Percentiles rank a stretch among this genome's conserved stretches.
Evolutionary conservation across 805 yeast genomes (phyloP).

Genomic region (Wickerhamomyces pijperi): DNA sequence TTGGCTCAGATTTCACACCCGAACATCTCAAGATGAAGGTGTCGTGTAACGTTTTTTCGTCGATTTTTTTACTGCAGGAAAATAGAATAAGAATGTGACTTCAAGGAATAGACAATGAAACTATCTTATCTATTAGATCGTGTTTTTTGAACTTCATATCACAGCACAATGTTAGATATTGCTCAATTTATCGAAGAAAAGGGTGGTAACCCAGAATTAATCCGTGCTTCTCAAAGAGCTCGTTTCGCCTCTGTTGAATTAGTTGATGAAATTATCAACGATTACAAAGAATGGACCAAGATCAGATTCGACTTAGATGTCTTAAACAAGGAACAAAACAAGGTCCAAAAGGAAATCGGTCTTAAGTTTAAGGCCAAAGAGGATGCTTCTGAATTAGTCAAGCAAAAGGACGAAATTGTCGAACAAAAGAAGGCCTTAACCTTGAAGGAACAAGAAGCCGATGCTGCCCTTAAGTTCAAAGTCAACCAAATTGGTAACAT

Average conservation of each 20-base stretch:
- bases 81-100: too few relatives aligned
- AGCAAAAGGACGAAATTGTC: constrained; percentile 66
- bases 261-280: constrained; percentile 89
- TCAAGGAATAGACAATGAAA: too few relatives aligned
- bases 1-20: neutral
- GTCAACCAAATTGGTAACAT: constrained; percentile 89
- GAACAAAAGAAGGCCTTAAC: constrained; percentile 57
- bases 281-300: constrained; percentile 87
- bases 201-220: constrained; percentile 90
- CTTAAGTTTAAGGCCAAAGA: constrained; percentile 88
- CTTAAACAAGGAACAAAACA: constrained; percentile 78
- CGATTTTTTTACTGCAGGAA: neutral
- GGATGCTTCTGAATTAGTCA: constrained; percentile 77
- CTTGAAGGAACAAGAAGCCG: constrained; percentile 70
- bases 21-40: too few relatives aligned
- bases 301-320: constrained; percentile 85
- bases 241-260: constrained; percentile 92
- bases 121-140: too few relatives aligned
- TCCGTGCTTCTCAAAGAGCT: constrained; percentile 81
- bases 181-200: constrained; percentile 87
- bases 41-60: neutral
- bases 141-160: too few relatives aligned
- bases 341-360: constrained; percentile 88
- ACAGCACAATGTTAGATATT: constrained; percentile 70
- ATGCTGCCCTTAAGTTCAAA: constrained; percentile 59